Evolutionary conservation across 2,329 filamentous ascomycete genomes (phyloP), one percentile per base, ranked within the genome.

Genomic region (Cladosporium sp.): DNA sequence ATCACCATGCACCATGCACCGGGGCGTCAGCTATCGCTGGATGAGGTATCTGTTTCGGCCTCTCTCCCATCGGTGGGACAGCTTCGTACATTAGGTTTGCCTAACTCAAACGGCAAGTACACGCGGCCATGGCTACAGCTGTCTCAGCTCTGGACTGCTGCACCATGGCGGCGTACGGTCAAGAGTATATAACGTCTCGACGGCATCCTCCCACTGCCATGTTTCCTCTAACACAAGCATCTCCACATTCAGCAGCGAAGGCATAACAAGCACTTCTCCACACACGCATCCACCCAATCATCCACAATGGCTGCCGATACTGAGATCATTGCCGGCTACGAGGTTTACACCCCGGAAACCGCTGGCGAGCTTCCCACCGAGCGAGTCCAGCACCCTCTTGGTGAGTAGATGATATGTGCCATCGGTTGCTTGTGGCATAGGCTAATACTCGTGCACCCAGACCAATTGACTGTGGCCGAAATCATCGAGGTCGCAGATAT

Each of bases 281-380:
- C 39, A 14, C 7, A 39, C 11, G 16, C 6, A 46, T 18, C 14
- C 39, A 39, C 48, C 6, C 59, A 23, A 36, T 8, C 34, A 46
- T 32, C 7, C 61, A 64, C n/a, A 18, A 58, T 59, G 62, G 56
- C 62, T 49, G 46, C 49, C 26, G 63, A 65, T 43, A 65, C 63
- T 10, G 56, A 65, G 56, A 59, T 60, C 58, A 65, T 65, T 30
- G 63, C 63, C 21, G 63, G 63, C 28, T 65, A 65, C 63, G 63
- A 65, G 57, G 58, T 65, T 34, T 60, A 65, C 57, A 58, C 56
- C 32, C 34, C 46, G 18, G 54, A 54, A 32, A 30, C 63, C 11
- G 43, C 39, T 23, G 57, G 23, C 23, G 57, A 61, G 18, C 48
- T 54, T 6, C 36, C 56, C 14, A 32, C 53, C 6, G 21, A 49